Conservation (phyloP, 2,329 filamentous ascomycete species). For the Nigrograna mackinnonii region DNA sequence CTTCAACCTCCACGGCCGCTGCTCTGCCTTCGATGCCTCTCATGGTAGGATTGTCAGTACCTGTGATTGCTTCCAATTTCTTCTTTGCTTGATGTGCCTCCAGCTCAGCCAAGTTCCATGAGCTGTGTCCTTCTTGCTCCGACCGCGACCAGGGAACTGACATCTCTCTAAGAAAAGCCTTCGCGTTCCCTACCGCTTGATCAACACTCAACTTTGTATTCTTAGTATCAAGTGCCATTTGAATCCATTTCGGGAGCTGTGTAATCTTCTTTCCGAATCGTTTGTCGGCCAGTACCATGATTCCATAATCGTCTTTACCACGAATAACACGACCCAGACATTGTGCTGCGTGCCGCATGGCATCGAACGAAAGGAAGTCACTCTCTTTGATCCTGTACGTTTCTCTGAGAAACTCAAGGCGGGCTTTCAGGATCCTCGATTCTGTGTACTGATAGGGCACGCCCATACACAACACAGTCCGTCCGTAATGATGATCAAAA, state of each 20-base stretch:
- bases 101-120: constrained; percentile 83
- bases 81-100: constrained; percentile 76
- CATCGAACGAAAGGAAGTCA: constrained; percentile 97
- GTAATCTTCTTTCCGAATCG: constrained; percentile 88
- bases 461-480: constrained; percentile 93
- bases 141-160: constrained; percentile 82
- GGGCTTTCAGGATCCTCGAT: constrained; percentile 92
- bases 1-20: constrained; percentile 15
- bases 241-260: constrained; percentile 97
- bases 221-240: constrained; percentile 79
- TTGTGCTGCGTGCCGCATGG: constrained; percentile 98
- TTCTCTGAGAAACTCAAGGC: constrained; percentile 93
- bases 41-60: constrained; percentile 56
- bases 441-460: constrained; percentile 99
- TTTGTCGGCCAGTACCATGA: constrained; percentile 96
- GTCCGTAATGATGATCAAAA: constrained; percentile 98
- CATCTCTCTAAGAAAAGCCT: constrained; percentile 89
- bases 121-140: constrained; percentile 90
- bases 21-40: constrained; percentile 30
- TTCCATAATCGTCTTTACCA: constrained; percentile 98
- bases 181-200: constrained; percentile 87
- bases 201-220: constrained; percentile 93
- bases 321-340: constrained; percentile 92
- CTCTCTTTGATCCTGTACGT: constrained; percentile 97
- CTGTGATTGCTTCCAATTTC: constrained; percentile 68